Conservation (phyloP, 441 rosid genomes). For the Erysimum cheiri region DNA sequence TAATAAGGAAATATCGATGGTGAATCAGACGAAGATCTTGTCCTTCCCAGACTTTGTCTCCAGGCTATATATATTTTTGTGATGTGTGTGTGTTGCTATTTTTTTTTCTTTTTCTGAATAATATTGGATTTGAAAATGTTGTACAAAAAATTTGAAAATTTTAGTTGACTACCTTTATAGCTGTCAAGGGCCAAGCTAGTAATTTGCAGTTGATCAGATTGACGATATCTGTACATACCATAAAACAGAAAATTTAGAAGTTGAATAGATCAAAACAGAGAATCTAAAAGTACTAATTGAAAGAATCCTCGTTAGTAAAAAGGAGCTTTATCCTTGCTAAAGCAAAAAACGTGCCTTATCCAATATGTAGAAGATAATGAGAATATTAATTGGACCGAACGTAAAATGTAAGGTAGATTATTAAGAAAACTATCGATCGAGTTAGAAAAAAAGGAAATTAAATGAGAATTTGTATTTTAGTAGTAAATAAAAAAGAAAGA, state of each 20-base stretch:
- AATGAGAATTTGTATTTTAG: constrained; percentile 35
- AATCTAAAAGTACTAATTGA: background rate
- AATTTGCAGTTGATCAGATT: background rate
- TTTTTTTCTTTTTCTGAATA: background rate
- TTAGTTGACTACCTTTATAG: constrained; percentile 42
- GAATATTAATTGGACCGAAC: constrained; percentile 34
- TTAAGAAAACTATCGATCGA: background rate
- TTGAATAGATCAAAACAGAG: background rate
- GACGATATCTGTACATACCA: background rate
- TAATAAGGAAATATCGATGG: constrained; percentile 30
- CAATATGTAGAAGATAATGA: constrained; percentile 10
- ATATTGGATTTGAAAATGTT: constrained; percentile 35
- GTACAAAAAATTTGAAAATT: constrained; percentile 34
- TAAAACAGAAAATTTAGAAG: background rate
- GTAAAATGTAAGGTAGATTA: background rate
- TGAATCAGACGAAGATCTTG: constrained; percentile 55
- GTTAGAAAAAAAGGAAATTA: constrained; percentile 4
- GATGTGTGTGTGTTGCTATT: background rate
- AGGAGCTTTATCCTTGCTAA: constrained; percentile 22
- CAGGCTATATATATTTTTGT: constrained; percentile 41
- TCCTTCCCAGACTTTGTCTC: constrained; percentile 59
- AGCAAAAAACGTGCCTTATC: constrained; percentile 19
- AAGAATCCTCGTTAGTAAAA: background rate
- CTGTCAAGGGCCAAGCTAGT: constrained; percentile 39
- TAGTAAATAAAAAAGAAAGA: constrained; percentile 25